These are phyloP conservation scores for Stagonosporopsis cucurbitacearum DNA, from an alignment of 2,329 filamentous ascomycete species.

Conservation along the genomic window DNA sequence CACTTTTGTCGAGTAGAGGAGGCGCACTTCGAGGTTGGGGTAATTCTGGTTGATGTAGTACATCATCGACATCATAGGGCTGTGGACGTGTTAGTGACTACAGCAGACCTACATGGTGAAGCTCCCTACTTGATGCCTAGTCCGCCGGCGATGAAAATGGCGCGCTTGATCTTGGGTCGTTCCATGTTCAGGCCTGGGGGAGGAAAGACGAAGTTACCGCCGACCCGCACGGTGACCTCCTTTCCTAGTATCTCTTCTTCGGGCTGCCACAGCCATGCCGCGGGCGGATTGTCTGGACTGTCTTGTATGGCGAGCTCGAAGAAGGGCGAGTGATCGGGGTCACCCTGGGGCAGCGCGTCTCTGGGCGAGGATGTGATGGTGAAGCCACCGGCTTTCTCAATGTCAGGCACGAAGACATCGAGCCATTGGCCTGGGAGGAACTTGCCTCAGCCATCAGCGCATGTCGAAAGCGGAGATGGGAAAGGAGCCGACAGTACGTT, in stretches of 20 bases:
- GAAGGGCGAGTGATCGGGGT: constrained; percentile 53
- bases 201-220: constrained; percentile 82
- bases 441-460: constrained; percentile 52
- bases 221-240: constrained; percentile 71
- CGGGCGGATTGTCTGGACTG: constrained; percentile 73
- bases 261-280: constrained; percentile 75
- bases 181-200: constrained; percentile 58
- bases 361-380: constrained; percentile 81
- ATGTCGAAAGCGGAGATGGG: constrained; percentile 34
- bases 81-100: constrained; percentile 39
- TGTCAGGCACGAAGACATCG: constrained; percentile 75
- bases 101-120: not conserved
- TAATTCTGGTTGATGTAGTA: constrained; percentile 61
- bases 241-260: constrained; percentile 62
- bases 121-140: constrained; percentile 75
- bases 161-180: constrained; percentile 56
- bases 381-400: constrained; percentile 79
- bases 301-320: constrained; percentile 81
- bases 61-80: constrained; percentile 77
- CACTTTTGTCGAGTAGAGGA: constrained; percentile 68
- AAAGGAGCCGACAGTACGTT: constrained; percentile 52
- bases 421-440: constrained; percentile 89
- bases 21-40: constrained; percentile 55
- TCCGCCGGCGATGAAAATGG: constrained; percentile 80
- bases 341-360: constrained; percentile 50